Percentiles rank a stretch among this genome's conserved stretches.
phyloP scores from a whole-genome alignment of 202 grass and related monocot species.

The Zizania palustris region DNA sequence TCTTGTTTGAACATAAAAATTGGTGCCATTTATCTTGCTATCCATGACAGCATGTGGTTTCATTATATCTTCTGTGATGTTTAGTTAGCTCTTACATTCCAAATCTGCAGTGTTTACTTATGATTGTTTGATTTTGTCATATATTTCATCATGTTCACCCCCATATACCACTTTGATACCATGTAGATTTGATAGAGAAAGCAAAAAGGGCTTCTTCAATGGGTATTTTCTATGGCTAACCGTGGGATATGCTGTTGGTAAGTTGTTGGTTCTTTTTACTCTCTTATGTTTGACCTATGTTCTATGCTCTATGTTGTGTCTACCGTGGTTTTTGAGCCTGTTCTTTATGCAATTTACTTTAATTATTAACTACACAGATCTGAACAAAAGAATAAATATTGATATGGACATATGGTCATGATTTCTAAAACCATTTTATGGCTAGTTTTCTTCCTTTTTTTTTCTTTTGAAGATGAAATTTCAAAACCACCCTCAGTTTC shows the following conservation, averaged over 20 bases:
- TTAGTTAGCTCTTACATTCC: constrained; percentile 8
- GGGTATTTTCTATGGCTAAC: constrained; percentile 91
- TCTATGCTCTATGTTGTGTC: neutral
- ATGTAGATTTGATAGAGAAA: constrained; percentile 81
- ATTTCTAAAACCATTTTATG: neutral
- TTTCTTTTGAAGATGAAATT: neutral
- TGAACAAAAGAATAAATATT: neutral
- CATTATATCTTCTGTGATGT: neutral
- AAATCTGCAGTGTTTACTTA: neutral
- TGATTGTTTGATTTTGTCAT: neutral
- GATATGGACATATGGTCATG: neutral
- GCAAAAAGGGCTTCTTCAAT: constrained; percentile 59
- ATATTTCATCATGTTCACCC: neutral
- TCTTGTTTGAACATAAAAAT: constrained; percentile 23
- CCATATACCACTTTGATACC: constrained; percentile 11
- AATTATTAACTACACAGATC: neutral
- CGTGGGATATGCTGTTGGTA: constrained; percentile 84
- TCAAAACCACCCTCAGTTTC: neutral
- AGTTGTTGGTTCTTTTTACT: constrained; percentile 38
- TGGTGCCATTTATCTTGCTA: neutral
- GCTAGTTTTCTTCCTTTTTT: neutral
- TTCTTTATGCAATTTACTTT: constrained; percentile 11
- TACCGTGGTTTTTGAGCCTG: constrained; percentile 18
- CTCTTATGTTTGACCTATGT: constrained; percentile 18
- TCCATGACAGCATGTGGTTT: neutral